Percentiles rank a stretch among this genome's conserved stretches.
Evolutionary conservation across 2,329 filamentous ascomycete species (phyloP).

Genomic region (Clarireedia monteithiana): DNA sequence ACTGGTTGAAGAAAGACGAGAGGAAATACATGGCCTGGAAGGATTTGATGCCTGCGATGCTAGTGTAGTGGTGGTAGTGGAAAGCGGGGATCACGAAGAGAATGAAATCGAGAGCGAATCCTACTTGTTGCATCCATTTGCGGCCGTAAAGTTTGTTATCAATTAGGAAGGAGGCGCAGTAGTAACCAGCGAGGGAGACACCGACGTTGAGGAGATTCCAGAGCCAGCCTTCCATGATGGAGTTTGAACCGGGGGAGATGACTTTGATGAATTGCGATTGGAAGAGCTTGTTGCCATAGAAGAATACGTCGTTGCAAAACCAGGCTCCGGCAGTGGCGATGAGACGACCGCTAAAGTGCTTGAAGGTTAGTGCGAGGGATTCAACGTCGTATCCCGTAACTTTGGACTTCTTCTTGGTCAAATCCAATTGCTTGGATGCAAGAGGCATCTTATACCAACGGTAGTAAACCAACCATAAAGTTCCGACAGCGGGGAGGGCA

Average conservation of each 20-base stretch:
- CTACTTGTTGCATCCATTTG: slow-evolving; percentile 92
- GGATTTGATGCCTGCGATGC: slow-evolving; percentile 61
- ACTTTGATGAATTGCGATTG: slow-evolving; percentile 83
- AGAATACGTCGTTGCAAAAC: slow-evolving; percentile 98
- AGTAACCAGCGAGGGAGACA: slow-evolving; percentile 82
- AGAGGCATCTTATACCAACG: slow-evolving; percentile 91
- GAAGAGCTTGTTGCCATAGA: slow-evolving; percentile 99
- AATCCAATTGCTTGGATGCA: slow-evolving; percentile 72
- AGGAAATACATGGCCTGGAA: slow-evolving; percentile 99
- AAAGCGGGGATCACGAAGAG: slow-evolving; percentile 90
- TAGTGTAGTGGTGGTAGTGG: slow-evolving; percentile 76
- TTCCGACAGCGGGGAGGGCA: slow-evolving; percentile 82
- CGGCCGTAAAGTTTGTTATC: slow-evolving; percentile 71
- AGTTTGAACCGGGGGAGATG: slow-evolving; percentile 56
- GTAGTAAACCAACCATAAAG: slow-evolving; percentile 93
- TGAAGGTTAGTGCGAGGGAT: slow-evolving; percentile 71
- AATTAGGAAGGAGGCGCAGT: slow-evolving; percentile 50
- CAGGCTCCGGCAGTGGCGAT: slow-evolving; percentile 81
- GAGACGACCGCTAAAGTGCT: slow-evolving; percentile 78
- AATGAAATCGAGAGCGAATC: slow-evolving; percentile 88
- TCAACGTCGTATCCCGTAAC: slow-evolving; percentile 91
- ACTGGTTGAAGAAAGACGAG: slow-evolving; percentile 98
- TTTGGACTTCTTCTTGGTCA: slow-evolving; percentile 76
- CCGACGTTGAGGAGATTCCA: slow-evolving; percentile 91
- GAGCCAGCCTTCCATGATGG: slow-evolving; percentile 76